Conservation (phyloP, 2,329 filamentous ascomycete genomes). For the Fusarium sp. region DNA sequence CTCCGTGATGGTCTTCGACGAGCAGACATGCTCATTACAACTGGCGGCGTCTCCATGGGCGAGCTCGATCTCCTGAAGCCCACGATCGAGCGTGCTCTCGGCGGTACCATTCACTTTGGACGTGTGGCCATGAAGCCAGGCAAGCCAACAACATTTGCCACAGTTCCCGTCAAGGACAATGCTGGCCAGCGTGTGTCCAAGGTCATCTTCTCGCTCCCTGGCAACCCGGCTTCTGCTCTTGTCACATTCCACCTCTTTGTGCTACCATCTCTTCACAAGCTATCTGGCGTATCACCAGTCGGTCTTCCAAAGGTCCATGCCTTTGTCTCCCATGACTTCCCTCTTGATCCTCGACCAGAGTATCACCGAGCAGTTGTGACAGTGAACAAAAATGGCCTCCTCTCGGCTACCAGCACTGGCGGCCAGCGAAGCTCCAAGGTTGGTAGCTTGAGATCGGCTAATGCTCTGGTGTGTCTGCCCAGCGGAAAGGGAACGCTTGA, state of each 20-base stretch:
- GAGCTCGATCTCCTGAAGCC: conserved; percentile 96
- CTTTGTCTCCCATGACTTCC: conserved; percentile 73
- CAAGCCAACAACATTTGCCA: conserved; percentile 97
- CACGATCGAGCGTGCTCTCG: conserved; percentile 87
- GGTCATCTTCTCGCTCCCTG: conserved; percentile 87
- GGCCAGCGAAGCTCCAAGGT: conserved; percentile 89
- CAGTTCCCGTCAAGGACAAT: conserved; percentile 72
- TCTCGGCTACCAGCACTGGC: conserved; percentile 83
- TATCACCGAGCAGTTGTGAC: conserved; percentile 86
- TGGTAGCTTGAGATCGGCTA: conserved; percentile 86
- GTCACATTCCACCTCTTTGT: conserved; percentile 97
- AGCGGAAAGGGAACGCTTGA: conserved; percentile 67
- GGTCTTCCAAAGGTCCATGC: conserved; percentile 79
- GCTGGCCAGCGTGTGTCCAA: conserved; percentile 66
- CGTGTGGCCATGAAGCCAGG: conserved; percentile 98
- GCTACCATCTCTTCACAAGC: conserved; percentile 80
- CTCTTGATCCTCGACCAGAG: conserved; percentile 80
- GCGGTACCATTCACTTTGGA: conserved; percentile 94
- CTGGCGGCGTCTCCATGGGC: conserved; percentile 96
- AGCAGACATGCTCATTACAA: conserved; percentile 86
- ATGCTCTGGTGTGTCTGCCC: conserved; percentile 81
- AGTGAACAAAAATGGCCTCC: conserved; percentile 68
- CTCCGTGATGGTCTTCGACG: conserved; percentile 76
- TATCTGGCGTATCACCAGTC: conserved; percentile 70
- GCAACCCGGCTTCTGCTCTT: conserved; percentile 91